Conservation (phyloP, 163 green algal genomes). For the Picocystis sp. region DNA sequence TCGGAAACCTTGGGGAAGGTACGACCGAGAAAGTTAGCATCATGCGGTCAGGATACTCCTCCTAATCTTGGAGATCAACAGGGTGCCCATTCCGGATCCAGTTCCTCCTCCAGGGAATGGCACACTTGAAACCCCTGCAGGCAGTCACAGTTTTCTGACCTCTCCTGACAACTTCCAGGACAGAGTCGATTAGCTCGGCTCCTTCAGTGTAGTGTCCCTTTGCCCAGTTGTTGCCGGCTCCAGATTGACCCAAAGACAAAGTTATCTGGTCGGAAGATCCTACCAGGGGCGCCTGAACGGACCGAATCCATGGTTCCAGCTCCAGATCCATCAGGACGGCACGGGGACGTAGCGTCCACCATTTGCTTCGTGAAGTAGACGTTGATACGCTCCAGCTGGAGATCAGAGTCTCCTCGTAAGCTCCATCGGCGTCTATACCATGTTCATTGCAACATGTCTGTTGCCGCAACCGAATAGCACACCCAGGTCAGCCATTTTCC, state of each 20-base stretch:
- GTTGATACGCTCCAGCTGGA: conserved; percentile 6
- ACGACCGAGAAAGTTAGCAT: conserved; percentile 7
- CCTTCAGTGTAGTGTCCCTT: conserved; percentile 6
- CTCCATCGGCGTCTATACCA: no score
- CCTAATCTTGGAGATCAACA: conserved; percentile 8
- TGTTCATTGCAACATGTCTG: no score
- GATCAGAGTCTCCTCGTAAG: conserved; percentile 1
- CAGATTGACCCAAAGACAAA: conserved; percentile 5
- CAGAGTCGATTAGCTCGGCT: conserved; percentile 7
- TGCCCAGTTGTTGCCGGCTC: no score
- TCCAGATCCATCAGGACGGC: conserved; percentile 7
- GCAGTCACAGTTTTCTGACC: conserved; percentile 1
- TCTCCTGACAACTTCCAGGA: conserved; percentile 6
- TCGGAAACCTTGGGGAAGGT: conserved; percentile 6
- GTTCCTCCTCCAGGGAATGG: conserved; percentile 7
- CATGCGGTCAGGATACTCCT: conserved; percentile 7
- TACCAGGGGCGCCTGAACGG: neutral
- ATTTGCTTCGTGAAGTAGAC: conserved; percentile 5
- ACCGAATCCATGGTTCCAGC: conserved; percentile 4
- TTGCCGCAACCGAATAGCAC: no score
- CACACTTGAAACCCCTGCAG: conserved; percentile 6
- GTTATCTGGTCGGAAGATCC: conserved; percentile 4
- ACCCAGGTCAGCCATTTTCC: no score
- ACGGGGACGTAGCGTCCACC: conserved; percentile 3
- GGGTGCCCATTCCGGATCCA: conserved; percentile 6